Evolutionary conservation across 495 filamentous ascomycete species (phyloP).

Genomic region (Daldinia grandis): DNA sequence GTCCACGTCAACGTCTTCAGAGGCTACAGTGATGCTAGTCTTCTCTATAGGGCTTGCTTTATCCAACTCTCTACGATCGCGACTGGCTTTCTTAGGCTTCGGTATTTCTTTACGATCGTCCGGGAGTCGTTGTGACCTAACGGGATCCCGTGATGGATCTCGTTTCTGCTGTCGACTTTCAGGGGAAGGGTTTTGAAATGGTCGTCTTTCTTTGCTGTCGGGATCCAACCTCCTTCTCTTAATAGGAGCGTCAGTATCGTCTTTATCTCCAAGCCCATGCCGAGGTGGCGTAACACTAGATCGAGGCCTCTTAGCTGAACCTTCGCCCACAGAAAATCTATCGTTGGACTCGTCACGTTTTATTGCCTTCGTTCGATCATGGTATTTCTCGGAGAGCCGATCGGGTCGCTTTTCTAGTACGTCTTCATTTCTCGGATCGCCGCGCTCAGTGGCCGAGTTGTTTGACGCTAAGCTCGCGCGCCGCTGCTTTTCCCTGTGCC

Average conservation of each 20-base stretch:
- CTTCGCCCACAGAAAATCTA: constrained; percentile 58
- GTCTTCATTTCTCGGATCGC: constrained; percentile 52
- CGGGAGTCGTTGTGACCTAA: constrained; percentile 30
- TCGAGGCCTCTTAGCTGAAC: constrained; percentile 69
- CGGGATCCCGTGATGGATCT: constrained; percentile 47
- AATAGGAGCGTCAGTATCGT: constrained; percentile 60
- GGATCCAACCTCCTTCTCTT: constrained; percentile 61
- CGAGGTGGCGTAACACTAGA: constrained; percentile 73
- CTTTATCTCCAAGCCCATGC: constrained; percentile 61
- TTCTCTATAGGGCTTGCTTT: constrained; percentile 52
- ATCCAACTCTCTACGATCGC: constrained; percentile 50
- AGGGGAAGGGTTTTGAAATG: constrained; percentile 49
- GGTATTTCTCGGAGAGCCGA: constrained; percentile 53
- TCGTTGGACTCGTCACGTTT: constrained; percentile 66
- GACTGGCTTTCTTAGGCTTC: constrained; percentile 50
- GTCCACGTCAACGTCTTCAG: constrained; percentile 57
- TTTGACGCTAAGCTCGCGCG: constrained; percentile 60
- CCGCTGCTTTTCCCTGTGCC: constrained; percentile 62
- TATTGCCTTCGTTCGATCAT: constrained; percentile 59
- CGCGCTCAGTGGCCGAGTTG: constrained; percentile 55
- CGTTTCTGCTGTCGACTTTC: constrained; percentile 54
- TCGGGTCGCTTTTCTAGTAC: constrained; percentile 48
- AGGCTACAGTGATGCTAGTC: constrained; percentile 56
- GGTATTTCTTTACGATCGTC: constrained; percentile 49
- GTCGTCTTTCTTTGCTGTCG: constrained; percentile 54